These are phyloP conservation scores for Didymella pinodella DNA, from an alignment of 2,329 filamentous ascomycete species.

Conservation along the genomic window DNA sequence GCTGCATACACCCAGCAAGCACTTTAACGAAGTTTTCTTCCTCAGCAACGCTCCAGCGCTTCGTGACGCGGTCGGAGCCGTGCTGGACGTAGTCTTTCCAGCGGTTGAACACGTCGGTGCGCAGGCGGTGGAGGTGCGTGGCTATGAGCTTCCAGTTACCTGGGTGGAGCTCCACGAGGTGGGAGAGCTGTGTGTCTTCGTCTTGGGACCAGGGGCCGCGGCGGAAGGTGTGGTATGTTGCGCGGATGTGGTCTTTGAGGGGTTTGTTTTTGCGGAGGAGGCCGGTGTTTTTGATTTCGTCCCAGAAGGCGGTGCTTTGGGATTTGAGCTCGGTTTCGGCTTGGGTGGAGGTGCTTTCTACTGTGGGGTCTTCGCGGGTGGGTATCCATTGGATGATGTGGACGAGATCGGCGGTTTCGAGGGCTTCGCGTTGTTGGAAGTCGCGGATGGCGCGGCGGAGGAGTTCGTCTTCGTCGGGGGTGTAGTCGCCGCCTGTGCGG, in stretches of 20 bases:
- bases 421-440: conserved; percentile 28
- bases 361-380: conserved; percentile 1
- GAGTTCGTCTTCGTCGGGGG: conserved; percentile 34
- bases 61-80: conserved; percentile 60
- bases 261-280: conserved; percentile 44
- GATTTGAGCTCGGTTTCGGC: conserved; percentile 15
- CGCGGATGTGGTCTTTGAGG: conserved; percentile 59
- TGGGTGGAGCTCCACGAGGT: conserved; percentile 58
- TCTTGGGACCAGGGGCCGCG: conserved; percentile 68
- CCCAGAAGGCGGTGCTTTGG: conserved; percentile 40
- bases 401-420: conserved; percentile 30
- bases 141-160: conserved; percentile 70
- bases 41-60: conserved; percentile 69
- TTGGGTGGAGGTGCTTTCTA: not conserved
- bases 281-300: conserved; percentile 43
- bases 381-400: conserved; percentile 28
- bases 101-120: conserved; percentile 72
- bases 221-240: conserved; percentile 71
- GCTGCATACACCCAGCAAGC: conserved; percentile 62
- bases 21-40: conserved; percentile 62
- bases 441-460: conserved; percentile 34
- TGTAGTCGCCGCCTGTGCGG: conserved; percentile 27
- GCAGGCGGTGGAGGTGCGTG: conserved; percentile 65
- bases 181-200: conserved; percentile 64
- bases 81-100: conserved; percentile 73